Evolutionary conservation across 257 asterid species (phyloP).

Genomic region (Salvia splendens): DNA sequence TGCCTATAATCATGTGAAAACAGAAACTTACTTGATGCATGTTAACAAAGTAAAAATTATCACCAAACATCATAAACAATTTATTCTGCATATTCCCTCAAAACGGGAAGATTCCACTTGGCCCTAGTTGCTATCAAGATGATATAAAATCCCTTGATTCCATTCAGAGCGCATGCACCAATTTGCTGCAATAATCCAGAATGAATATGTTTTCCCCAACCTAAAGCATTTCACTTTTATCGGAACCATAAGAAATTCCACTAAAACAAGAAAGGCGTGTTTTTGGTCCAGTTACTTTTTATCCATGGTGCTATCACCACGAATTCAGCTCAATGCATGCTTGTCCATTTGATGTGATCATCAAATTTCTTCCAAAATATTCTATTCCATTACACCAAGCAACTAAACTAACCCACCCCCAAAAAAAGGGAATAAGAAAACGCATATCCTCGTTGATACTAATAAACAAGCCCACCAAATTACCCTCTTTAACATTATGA

Average conservation of each 20-base stretch:
- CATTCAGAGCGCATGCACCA: constrained; percentile 11
- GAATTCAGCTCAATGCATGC: constrained; percentile 31
- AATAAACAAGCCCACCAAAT: constrained; percentile 8
- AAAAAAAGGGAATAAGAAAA: not conserved
- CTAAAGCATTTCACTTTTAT: constrained; percentile 13
- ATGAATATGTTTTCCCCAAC: constrained; percentile 20
- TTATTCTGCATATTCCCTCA: constrained; percentile 17
- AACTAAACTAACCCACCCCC: constrained; percentile 2
- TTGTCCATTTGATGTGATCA: constrained; percentile 25
- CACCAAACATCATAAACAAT: constrained; percentile 25
- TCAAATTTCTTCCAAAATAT: constrained; percentile 25
- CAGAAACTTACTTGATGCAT: constrained; percentile 34
- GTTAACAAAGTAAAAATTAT: constrained; percentile 16
- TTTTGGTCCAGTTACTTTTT: constrained; percentile 15
- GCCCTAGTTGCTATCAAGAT: constrained; percentile 24
- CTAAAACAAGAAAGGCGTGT: constrained; percentile 21
- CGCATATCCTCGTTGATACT: constrained; percentile 13
- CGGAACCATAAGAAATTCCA: constrained; percentile 17
- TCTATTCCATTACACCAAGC: constrained; percentile 17
- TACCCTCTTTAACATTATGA: constrained; percentile 23
- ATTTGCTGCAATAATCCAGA: constrained; percentile 27
- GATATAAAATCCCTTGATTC: constrained; percentile 13
- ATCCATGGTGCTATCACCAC: constrained; percentile 22
- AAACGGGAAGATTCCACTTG: constrained; percentile 17
- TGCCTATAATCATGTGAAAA: constrained; percentile 46